Evolutionary conservation across 208 protist genomes (phyloP).

Genomic region (Trypanosoma theileri): DNA sequence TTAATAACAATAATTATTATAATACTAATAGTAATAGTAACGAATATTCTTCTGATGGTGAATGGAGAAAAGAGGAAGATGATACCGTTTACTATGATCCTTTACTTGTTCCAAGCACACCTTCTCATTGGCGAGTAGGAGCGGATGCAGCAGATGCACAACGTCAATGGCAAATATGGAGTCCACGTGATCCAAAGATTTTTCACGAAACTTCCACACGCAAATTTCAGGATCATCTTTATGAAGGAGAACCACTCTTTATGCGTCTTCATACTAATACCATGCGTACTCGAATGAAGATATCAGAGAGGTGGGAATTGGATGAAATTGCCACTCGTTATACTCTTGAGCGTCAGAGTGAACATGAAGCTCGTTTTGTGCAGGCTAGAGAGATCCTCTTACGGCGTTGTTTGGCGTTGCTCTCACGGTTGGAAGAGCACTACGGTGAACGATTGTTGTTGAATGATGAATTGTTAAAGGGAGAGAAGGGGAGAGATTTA

Average conservation of each 20-base stretch:
- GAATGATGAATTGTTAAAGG: conserved; percentile 14
- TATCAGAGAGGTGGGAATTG: conserved; percentile 79
- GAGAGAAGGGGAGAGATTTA: not conserved
- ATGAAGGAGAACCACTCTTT: conserved; percentile 87
- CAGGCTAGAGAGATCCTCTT: conserved; percentile 44
- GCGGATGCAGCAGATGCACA: conserved; percentile 62
- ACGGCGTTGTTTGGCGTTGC: conserved; percentile 35
- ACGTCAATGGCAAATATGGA: conserved; percentile 76
- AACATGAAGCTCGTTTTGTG: conserved; percentile 48
- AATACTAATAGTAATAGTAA: too few species aligned
- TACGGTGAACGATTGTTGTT: conserved; percentile 62
- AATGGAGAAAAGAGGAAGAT: conserved; percentile 1
- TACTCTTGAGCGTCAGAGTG: conserved; percentile 50
- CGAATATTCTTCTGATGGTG: not conserved
- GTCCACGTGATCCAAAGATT: conserved; percentile 81
- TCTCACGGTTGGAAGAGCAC: conserved; percentile 52
- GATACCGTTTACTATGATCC: conserved; percentile 29
- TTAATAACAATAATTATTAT: too few species aligned
- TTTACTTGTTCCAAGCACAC: conserved; percentile 52
- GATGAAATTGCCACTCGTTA: conserved; percentile 48
- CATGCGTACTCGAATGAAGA: conserved; percentile 39
- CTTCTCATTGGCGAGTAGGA: conserved; percentile 74
- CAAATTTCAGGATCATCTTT: conserved; percentile 85
- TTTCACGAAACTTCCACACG: conserved; percentile 75
- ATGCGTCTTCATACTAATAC: conserved; percentile 45